Evolutionary conservation across 306 rosid genomes (phyloP).

Genomic region (Glycyrrhiza uralensis): DNA sequence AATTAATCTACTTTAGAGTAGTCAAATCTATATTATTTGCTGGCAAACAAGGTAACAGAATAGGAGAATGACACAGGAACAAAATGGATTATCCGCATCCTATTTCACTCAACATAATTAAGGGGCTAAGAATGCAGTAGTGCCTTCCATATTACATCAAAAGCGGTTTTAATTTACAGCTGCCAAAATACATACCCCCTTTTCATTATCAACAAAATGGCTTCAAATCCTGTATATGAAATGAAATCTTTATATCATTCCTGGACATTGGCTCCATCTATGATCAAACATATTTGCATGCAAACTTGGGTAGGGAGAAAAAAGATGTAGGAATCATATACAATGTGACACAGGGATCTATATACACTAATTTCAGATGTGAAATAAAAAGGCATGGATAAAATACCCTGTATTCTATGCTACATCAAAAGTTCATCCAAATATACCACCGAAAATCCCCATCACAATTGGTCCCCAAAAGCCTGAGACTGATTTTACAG

Average conservation of each 20-base stretch:
- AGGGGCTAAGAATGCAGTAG: no score
- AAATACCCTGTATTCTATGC: slow-evolving; percentile 8
- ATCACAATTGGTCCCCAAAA: not conserved
- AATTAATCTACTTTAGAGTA: no score
- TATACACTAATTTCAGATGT: not conserved
- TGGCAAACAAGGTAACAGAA: not conserved
- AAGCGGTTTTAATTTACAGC: slow-evolving; percentile 26
- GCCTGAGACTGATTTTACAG: slow-evolving; percentile 34
- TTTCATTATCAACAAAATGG: slow-evolving; percentile 19
- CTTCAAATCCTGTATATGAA: not conserved
- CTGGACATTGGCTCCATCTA: slow-evolving; percentile 9
- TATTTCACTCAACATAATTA: no score
- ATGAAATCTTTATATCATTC: not conserved
- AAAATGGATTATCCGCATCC: no score
- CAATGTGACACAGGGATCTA: slow-evolving; percentile 17
- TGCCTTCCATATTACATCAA: not conserved
- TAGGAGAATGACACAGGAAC: not conserved
- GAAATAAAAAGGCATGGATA: slow-evolving; percentile 12
- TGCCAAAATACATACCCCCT: not conserved
- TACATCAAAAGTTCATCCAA: slow-evolving; percentile 20
- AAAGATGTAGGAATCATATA: slow-evolving; percentile 1
- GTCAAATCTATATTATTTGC: no score
- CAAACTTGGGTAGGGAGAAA: not conserved
- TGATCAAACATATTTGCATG: slow-evolving; percentile 30
- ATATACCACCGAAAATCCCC: slow-evolving; percentile 26